A percentile compares a stretch with the other conserved stretches of the same genome.
phyloP scores from a whole-genome alignment of 495 filamentous ascomycete genomes.

The Trichoderma reesei region DNA sequence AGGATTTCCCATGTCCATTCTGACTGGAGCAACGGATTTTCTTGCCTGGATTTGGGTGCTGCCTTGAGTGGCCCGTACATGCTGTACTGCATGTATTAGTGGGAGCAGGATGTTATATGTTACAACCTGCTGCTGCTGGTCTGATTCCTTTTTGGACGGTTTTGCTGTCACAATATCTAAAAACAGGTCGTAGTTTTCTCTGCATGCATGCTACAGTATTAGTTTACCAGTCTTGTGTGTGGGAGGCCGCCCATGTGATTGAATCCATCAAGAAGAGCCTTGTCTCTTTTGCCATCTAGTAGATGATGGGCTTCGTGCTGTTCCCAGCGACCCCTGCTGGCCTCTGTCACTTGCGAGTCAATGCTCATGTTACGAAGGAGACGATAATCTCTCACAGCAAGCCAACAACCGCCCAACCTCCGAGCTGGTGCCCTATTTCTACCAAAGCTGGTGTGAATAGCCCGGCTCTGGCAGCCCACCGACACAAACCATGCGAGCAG shows the following conservation, averaged over 20 bases:
- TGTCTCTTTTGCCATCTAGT: background rate
- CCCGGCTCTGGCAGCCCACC: too few relatives aligned
- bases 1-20: background rate
- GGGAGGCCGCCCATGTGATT: constrained; percentile 6
- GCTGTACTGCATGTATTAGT: too few relatives aligned
- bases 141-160: background rate
- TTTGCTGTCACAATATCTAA: background rate
- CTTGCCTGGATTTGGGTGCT: background rate
- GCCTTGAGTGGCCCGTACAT: too few relatives aligned
- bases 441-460: too few relatives aligned
- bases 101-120: too few relatives aligned
- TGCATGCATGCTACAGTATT: background rate
- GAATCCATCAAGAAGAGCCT: background rate
- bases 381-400: too few relatives aligned
- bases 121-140: background rate
- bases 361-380: too few relatives aligned
- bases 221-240: background rate
- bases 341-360: background rate
- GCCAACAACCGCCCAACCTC: too few relatives aligned
- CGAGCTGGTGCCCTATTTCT: too few relatives aligned
- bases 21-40: background rate
- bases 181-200: background rate
- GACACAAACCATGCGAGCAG: too few relatives aligned
- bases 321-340: background rate
- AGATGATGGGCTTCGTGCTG: background rate